Conservation (phyloP, 2,329 filamentous ascomycete genomes). For the Apiospora kogelbergensis region DNA sequence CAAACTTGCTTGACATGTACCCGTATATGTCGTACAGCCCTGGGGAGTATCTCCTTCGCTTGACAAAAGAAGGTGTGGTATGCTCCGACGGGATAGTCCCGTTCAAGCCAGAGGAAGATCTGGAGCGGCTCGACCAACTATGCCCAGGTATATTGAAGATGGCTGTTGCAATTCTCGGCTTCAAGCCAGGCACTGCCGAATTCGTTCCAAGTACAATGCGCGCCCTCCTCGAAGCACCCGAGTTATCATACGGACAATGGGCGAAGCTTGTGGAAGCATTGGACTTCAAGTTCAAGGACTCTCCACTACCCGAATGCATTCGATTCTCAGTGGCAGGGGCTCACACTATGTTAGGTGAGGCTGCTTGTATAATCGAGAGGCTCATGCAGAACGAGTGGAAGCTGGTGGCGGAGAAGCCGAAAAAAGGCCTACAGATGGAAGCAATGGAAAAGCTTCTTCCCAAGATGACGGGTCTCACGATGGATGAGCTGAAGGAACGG, state of each 20-base stretch:
- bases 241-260: neutral
- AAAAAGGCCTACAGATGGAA: neutral
- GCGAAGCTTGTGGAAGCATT: neutral
- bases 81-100: slow-evolving; percentile 7
- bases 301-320: neutral
- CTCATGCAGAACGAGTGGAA: neutral
- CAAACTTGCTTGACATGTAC: neutral
- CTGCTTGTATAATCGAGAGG: neutral
- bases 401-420: neutral
- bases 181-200: neutral
- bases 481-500: neutral
- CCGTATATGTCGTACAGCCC: slow-evolving; percentile 5
- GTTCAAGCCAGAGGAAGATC: neutral
- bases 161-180: neutral
- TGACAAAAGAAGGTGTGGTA: too few species aligned
- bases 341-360: neutral
- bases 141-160: neutral
- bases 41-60: neutral
- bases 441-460: neutral
- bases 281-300: neutral
- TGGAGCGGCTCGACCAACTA: neutral
- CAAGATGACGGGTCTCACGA: neutral
- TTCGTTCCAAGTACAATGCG: neutral
- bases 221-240: neutral
- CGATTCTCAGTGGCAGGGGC: neutral